Percentiles rank a stretch among this genome's conserved stretches.
These are phyloP conservation scores for Nematocida parisii DNA, from an alignment of 371 early-diverging fungal species.

Conservation along the genomic window DNA sequence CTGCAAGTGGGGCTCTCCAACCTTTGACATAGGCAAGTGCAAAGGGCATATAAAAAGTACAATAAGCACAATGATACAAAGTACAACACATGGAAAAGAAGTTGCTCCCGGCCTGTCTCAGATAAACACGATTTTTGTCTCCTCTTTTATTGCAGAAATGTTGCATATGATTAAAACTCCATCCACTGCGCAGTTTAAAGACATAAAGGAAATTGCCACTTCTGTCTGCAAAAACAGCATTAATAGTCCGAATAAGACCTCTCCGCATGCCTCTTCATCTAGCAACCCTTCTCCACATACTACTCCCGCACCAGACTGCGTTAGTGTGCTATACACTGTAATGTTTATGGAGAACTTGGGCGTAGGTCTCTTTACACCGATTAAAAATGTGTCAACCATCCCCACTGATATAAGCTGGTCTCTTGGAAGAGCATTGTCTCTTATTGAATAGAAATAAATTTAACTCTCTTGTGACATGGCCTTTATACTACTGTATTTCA, in stretches of 20 bases:
- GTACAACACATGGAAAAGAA: constrained; percentile 31
- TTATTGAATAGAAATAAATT: constrained; percentile 26
- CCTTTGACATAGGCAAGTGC: constrained; percentile 23
- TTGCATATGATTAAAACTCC: constrained; percentile 27
- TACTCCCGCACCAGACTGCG: constrained; percentile 1
- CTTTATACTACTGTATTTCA: neutral
- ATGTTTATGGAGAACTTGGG: constrained; percentile 52
- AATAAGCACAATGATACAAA: constrained; percentile 17
- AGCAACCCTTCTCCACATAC: neutral
- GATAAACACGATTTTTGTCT: constrained; percentile 45
- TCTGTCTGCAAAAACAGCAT: constrained; percentile 3
- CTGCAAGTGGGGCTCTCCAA: constrained; percentile 18
- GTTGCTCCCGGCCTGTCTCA: constrained; percentile 43
- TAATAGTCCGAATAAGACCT: neutral
- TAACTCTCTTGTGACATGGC: neutral
- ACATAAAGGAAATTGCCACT: constrained; percentile 29
- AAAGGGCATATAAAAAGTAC: constrained; percentile 29
- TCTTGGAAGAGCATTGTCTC: constrained; percentile 46
- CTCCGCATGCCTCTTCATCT: neutral
- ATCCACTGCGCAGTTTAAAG: constrained; percentile 11
- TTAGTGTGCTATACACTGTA: constrained; percentile 34
- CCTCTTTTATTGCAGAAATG: constrained; percentile 51
- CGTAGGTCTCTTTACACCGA: constrained; percentile 47
- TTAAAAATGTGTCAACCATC: constrained; percentile 27
- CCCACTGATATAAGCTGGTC: constrained; percentile 53